phyloP scores from a whole-genome alignment of 2,329 filamentous ascomycete species.

The Diaporthe caulivora region DNA sequence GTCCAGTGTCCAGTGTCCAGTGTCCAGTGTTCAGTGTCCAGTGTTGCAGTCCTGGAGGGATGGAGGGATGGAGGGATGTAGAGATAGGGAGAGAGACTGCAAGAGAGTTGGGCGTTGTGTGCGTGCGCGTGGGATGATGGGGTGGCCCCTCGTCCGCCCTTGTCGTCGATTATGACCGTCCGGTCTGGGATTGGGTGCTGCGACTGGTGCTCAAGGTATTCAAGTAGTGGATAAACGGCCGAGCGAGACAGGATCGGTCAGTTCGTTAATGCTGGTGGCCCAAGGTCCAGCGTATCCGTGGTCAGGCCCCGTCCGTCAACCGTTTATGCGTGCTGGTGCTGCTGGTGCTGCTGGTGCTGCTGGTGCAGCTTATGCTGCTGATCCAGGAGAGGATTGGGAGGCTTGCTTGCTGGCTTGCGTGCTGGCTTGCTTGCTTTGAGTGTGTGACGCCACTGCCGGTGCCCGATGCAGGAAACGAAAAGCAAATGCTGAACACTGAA shows the following conservation, averaged over 20 bases:
- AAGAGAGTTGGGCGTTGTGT: not conserved
- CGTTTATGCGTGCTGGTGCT: conserved; percentile 14
- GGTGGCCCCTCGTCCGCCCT: not conserved
- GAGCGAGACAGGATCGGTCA: not conserved
- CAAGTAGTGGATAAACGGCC: not conserved
- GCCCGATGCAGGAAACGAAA: not conserved
- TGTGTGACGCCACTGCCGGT: conserved; percentile 28
- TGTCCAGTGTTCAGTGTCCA: too few species aligned
- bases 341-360: too few species aligned
- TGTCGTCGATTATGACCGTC: conserved; percentile 21
- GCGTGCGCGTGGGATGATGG: conserved; percentile 10
- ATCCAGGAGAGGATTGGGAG: not conserved
- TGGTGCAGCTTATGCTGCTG: too few species aligned
- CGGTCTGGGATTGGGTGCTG: not conserved
- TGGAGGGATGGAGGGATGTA: too few species aligned
- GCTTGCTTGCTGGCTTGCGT: not conserved
- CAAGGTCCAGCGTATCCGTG: conserved; percentile 12
- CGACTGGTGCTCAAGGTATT: too few species aligned
- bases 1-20: too few species aligned
- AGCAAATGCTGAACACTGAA: not conserved
- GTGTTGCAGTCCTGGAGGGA: too few species aligned
- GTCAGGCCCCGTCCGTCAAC: not conserved
- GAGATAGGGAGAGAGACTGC: not conserved
- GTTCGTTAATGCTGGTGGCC: not conserved
- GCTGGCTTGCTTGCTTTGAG: too few species aligned